Evolutionary conservation across 1,284 basidiomycete genomes (phyloP), one percentile per base, ranked within the genome.

Genomic region (Leccinum insolens): DNA sequence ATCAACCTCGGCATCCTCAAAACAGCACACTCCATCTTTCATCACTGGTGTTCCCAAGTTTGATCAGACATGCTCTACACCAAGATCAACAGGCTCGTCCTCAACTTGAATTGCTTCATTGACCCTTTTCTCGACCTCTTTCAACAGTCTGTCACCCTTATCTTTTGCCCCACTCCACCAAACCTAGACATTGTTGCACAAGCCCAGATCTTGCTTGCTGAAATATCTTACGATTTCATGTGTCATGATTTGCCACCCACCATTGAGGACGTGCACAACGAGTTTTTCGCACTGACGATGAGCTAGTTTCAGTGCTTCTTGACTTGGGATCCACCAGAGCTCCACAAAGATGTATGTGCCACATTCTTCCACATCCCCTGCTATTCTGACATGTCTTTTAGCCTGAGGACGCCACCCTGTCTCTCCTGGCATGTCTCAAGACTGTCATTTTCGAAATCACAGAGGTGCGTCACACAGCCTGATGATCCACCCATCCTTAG

Each of bases 221-320:
- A 97, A 64, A 88, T 99, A 39, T 99, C 93, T 82, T 92, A 97
- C 75, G 98, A 99, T 79, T 88, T 99, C 68, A 95, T 93, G 1
- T 95, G 93, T 71, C 98, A 99, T 73, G 97, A 99, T 80, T 83
- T 99, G 25, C 96, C 97, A 6, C 96, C 96, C 9, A 92, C 91
- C 71, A 92, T 99, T 74, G 97, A 99, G 77, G 97, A 99, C 77
- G 85, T 91, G 58, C 89, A 98, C 70, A 82, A 85, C 9, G 87
- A 92, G 69, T 96, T 96, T 78, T 96, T 96, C 79, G 89, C 84
- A 2, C 83, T 88, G 20, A 77, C 82, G 0, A 82, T 79, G 2
- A 94, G 95, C 2, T 89, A 89, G 81, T 91, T 97, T 75, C 86
- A 94, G 68, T 87, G 85, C 66, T 92, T 97, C 73, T 81, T 98